phyloP scores from a whole-genome alignment of 805 yeast genomes.

The Debaryomyces hansenii region DNA sequence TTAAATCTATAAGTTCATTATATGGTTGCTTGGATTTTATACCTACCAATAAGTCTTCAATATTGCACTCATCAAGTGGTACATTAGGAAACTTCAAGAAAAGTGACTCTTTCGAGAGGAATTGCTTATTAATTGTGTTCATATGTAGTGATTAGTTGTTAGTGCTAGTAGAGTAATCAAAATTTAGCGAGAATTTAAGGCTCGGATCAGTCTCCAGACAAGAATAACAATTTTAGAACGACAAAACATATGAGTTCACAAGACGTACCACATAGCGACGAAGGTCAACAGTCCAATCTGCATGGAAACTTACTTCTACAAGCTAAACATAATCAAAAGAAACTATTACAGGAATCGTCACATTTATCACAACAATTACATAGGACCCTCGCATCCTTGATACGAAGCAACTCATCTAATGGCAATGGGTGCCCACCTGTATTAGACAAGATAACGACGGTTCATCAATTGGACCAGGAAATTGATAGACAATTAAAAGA shows the following conservation, averaged over 20 bases:
- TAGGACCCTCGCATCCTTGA: slow-evolving; percentile 19
- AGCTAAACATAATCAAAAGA: slow-evolving; percentile 35
- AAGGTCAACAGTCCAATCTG: background rate
- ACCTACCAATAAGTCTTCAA: slow-evolving; percentile 1
- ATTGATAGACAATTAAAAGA: slow-evolving; percentile 36
- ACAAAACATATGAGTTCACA: background rate
- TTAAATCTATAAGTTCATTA: slow-evolving; percentile 10
- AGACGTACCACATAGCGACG: background rate
- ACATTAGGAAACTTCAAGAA: slow-evolving; percentile 15
- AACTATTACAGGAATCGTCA: slow-evolving; percentile 25
- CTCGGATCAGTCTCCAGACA: too few species aligned
- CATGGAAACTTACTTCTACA: slow-evolving; percentile 21
- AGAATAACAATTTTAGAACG: too few species aligned
- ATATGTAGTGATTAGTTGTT: background rate
- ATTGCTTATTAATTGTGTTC: background rate
- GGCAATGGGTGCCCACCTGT: slow-evolving; percentile 10
- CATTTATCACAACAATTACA: slow-evolving; percentile 26
- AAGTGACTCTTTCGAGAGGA: slow-evolving; percentile 12
- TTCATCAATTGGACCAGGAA: slow-evolving; percentile 37
- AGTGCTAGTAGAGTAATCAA: too few species aligned
- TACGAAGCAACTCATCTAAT: slow-evolving; percentile 25
- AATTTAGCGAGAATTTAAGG: too few species aligned
- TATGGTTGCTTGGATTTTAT: background rate
- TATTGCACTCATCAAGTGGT: background rate
- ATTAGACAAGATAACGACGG: slow-evolving; percentile 39